Evolutionary conservation across 163 green algal species (phyloP).

Genomic region (Chloromonas sp.): DNA sequence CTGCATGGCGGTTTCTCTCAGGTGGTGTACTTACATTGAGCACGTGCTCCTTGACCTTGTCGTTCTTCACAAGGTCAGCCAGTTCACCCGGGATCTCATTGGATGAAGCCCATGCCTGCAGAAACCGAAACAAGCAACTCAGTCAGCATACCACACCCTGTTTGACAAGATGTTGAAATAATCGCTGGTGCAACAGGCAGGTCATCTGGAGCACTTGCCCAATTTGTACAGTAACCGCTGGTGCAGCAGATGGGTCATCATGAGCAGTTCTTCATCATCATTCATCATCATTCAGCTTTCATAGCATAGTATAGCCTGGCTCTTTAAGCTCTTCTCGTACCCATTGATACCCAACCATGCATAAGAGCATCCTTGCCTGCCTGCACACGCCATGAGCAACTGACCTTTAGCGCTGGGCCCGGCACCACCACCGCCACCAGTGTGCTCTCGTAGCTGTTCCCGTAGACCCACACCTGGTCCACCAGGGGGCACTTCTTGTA

Average conservation of each 20-base stretch:
- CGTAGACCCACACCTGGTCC: constrained; percentile 85
- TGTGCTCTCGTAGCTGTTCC: constrained; percentile 75
- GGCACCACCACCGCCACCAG: constrained; percentile 80
- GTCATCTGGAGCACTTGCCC: too few relatives aligned
- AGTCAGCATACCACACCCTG: too few relatives aligned
- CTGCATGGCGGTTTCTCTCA: too few relatives aligned
- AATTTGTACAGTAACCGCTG: too few relatives aligned
- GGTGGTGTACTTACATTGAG: constrained; percentile 23
- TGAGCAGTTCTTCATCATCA: too few relatives aligned
- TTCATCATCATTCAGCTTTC: too few relatives aligned
- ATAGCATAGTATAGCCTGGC: constrained; percentile 21
- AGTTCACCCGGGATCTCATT: constrained; percentile 15
- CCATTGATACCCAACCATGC: constrained; percentile 48
- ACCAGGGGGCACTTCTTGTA: constrained; percentile 77
- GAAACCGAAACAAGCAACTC: not conserved
- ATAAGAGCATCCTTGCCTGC: constrained; percentile 28
- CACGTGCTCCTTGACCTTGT: constrained; percentile 38
- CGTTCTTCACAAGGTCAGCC: constrained; percentile 38
- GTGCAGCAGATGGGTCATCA: too few relatives aligned
- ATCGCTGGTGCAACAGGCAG: too few relatives aligned
- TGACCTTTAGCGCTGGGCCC: constrained; percentile 29
- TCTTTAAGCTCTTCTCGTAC: constrained; percentile 30
- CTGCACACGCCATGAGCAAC: not conserved
- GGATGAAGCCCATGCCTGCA: not conserved
- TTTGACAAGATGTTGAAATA: too few relatives aligned